A percentile compares a stretch with the other conserved stretches of the same genome.
Conservation (phyloP, 768 basidiomycete genomes). For the Suillus spraguei region DNA sequence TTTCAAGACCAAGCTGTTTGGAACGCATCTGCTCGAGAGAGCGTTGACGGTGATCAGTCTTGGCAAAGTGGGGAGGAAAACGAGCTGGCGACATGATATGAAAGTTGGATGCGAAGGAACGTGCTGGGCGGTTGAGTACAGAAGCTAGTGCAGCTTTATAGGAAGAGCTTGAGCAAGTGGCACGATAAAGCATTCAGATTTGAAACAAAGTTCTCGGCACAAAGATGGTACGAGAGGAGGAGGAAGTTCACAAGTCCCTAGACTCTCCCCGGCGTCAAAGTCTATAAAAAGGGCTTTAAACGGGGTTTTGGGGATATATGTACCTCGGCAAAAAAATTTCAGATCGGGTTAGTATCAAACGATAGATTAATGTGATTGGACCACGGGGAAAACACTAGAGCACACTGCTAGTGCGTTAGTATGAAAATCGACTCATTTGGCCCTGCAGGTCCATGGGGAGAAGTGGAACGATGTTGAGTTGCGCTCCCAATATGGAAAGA, state of each 20-base stretch:
- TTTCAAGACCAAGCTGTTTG: constrained; percentile 58
- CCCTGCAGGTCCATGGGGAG: neutral
- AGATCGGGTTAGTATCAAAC: neutral
- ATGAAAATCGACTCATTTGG: constrained; percentile 14
- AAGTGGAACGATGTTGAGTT: constrained; percentile 6
- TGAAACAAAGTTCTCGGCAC: constrained; percentile 4
- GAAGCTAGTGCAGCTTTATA: constrained; percentile 16
- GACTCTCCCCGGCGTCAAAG: neutral
- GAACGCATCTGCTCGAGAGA: constrained; percentile 60
- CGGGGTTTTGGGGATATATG: neutral
- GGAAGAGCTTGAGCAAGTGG: neutral
- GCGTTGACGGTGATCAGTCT: constrained; percentile 55
- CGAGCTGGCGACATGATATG: constrained; percentile 33
- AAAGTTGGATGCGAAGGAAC: constrained; percentile 16
- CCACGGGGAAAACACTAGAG: constrained; percentile 3
- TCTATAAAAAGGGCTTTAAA: constrained; percentile 4
- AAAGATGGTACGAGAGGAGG: constrained; percentile 9
- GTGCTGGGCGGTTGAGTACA: constrained; percentile 17
- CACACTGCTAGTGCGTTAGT: neutral
- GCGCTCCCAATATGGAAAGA: neutral
- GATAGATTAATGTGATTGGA: constrained; percentile 11
- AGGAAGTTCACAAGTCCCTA: neutral
- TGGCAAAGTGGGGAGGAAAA: constrained; percentile 51
- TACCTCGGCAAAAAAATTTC: constrained; percentile 6
- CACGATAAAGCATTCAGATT: constrained; percentile 8